Evolutionary conservation across 225 moss, liverwort and hornwort genomes (phyloP), one percentile per base, ranked within the genome.

Genomic region (Bryoerythrophyllum caledonicum): DNA sequence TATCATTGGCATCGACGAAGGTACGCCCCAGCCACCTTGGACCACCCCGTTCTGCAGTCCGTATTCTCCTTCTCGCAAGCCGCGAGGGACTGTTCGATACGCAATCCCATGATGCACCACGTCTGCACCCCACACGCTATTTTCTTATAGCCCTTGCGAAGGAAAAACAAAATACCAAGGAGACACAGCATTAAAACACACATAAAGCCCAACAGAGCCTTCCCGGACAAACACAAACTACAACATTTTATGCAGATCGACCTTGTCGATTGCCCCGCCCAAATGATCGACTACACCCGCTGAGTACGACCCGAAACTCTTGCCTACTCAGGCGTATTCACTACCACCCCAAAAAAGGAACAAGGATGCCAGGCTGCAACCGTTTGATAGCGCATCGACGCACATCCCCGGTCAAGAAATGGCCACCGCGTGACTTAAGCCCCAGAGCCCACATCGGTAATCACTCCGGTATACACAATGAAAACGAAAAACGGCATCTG

Each of bases 61-160:
- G 19, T 82, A 78, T 0, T 90, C 94, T 48, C 84, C 96, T 17
- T 96, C 96, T 62, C 82, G 79, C 53, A 89, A 74, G 20, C 79
- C 90, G 53, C 90, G 82, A 67, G 79, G 87, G 35, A 85, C 58
- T 46, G 88, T 79, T 71, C 91, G 87, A 72, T 92, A 92, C 38
- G 90, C 76, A 79, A 86, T 63, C 37, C 80, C 84, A 67, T 88
- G 90, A 32, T 71, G 83, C 71, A 74, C 83, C 41, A 79, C 72
- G 68, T 96, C 96, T 82, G 68, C 80, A 81, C 68, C 38, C 17
- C 72, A 62, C 79, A 78, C 40, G 62, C 68, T 68, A 71, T 60
- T 15, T 6, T 27, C 26, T 66, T 25, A 40, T 13, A 63, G 25
- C 3, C n/a, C 28, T 27, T 25, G 40, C 38, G 10, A 14, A 1